A percentile compares a stretch with the other conserved stretches of the same genome.
Evolutionary conservation across 148 eudicot species (phyloP).

Genomic region (Camellia lanceoleosa): DNA sequence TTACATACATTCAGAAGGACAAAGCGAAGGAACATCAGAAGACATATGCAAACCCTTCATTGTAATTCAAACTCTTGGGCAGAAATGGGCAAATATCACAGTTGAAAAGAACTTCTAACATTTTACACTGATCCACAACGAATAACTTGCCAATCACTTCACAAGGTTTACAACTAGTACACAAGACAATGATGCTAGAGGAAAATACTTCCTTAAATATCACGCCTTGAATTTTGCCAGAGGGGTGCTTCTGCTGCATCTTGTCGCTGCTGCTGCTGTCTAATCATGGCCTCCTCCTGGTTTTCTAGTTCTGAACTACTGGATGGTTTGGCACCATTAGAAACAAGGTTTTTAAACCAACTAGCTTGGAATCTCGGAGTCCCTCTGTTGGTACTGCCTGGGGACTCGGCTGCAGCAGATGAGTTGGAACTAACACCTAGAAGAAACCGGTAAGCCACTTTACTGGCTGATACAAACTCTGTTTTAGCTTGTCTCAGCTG

Average conservation of each 20-base stretch:
- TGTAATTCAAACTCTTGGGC: slow-evolving; percentile 14
- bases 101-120: not conserved
- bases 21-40: not conserved
- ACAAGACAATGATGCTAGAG: slow-evolving; percentile 19
- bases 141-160: slow-evolving; percentile 1
- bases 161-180: slow-evolving; percentile 22
- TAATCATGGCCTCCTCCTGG: slow-evolving; percentile 36
- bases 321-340: slow-evolving; percentile 79
- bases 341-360: slow-evolving; percentile 76
- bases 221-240: slow-evolving; percentile 28
- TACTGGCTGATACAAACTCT: slow-evolving; percentile 89
- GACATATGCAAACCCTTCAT: slow-evolving; percentile 1
- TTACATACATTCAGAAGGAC: not conserved
- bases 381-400: slow-evolving; percentile 40
- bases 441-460: slow-evolving; percentile 81
- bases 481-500: slow-evolving; percentile 95
- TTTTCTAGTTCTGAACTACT: slow-evolving; percentile 63
- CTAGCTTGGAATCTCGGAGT: slow-evolving; percentile 63
- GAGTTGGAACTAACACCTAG: slow-evolving; percentile 59
- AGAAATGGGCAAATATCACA: slow-evolving; percentile 16
- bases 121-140: slow-evolving; percentile 14
- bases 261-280: slow-evolving; percentile 29
- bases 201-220: slow-evolving; percentile 22
- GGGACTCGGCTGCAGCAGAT: slow-evolving; percentile 40
- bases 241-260: slow-evolving; percentile 23